Conservation (phyloP, 352 stramenopile species). For the Phytophthora sansomeana region DNA sequence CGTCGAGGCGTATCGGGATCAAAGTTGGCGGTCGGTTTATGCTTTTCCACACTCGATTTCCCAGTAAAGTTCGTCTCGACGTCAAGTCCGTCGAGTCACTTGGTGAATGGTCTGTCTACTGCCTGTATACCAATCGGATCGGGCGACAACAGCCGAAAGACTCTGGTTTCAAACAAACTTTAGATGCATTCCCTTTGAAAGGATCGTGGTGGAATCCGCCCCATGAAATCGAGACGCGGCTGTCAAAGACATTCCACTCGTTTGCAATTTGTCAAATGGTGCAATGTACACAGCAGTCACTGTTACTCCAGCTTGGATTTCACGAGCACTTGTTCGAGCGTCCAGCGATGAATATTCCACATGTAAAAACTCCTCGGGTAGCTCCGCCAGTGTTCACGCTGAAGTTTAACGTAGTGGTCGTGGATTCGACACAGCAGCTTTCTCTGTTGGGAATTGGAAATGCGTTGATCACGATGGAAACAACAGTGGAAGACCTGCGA, state of each 20-base stretch:
- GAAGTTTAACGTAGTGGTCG: constrained; percentile 32
- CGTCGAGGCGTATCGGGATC: constrained; percentile 31
- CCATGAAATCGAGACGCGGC: constrained; percentile 11
- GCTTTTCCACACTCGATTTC: constrained; percentile 40
- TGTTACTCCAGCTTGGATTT: constrained; percentile 45
- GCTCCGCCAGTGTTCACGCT: constrained; percentile 14
- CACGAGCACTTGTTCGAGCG: constrained; percentile 37
- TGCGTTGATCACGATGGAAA: constrained; percentile 18
- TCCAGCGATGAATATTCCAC: constrained; percentile 11
- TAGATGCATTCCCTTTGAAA: not conserved
- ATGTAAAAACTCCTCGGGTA: not conserved
- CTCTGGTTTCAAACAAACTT: not conserved
- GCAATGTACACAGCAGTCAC: constrained; percentile 20
- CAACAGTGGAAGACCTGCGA: constrained; percentile 29
- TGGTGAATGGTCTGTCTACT: constrained; percentile 29
- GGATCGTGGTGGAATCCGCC: constrained; percentile 31
- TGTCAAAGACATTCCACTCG: not conserved
- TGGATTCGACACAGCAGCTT: constrained; percentile 6
- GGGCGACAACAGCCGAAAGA: constrained; percentile 2
- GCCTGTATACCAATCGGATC: constrained; percentile 27
- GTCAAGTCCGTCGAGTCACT: not conserved
- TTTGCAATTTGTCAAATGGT: constrained; percentile 9
- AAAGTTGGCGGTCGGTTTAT: constrained; percentile 48
- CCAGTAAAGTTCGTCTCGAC: not conserved
- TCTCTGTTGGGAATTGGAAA: constrained; percentile 26